These are phyloP conservation scores for Hypericum androsaemum DNA, from an alignment of 345 rosid species.

Conservation along the genomic window DNA sequence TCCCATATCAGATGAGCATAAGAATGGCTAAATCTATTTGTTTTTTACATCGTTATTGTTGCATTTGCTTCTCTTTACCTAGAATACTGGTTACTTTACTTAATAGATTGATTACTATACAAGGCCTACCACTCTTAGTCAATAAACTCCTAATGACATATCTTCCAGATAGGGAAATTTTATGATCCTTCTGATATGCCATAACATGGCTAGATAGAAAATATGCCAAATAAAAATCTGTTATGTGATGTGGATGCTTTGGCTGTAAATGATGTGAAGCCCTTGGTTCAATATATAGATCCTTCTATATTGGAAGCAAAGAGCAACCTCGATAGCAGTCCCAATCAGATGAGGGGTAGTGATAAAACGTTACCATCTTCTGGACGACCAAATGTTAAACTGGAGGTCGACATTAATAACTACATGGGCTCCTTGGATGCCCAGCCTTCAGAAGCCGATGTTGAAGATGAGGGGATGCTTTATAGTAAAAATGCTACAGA, in stretches of 20 bases:
- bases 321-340: too few relatives aligned
- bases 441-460: slow-evolving; percentile 28
- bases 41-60: too few relatives aligned
- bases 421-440: slow-evolving; percentile 16
- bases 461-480: slow-evolving; percentile 22
- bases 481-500: slow-evolving; percentile 22
- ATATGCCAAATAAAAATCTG: slow-evolving; percentile 16
- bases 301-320: slow-evolving; percentile 21
- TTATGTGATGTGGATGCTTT: slow-evolving; percentile 28
- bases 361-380: slow-evolving; percentile 19
- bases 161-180: too few relatives aligned
- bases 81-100: too few relatives aligned
- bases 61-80: too few relatives aligned
- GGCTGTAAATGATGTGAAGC: slow-evolving; percentile 26
- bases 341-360: slow-evolving; percentile 21
- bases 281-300: slow-evolving; percentile 20
- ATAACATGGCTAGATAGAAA: slow-evolving; percentile 31
- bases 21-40: too few relatives aligned
- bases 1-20: too few relatives aligned
- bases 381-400: slow-evolving; percentile 16
- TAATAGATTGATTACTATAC: too few relatives aligned
- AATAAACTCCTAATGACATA: too few relatives aligned
- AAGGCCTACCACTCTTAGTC: too few relatives aligned
- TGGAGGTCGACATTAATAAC: slow-evolving; percentile 27
- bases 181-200: slow-evolving; percentile 7